Percentiles rank a stretch among this genome's conserved stretches.
Evolutionary conservation across 2,329 filamentous ascomycete genomes (phyloP).

Genomic region (Apiospora malaysiana): DNA sequence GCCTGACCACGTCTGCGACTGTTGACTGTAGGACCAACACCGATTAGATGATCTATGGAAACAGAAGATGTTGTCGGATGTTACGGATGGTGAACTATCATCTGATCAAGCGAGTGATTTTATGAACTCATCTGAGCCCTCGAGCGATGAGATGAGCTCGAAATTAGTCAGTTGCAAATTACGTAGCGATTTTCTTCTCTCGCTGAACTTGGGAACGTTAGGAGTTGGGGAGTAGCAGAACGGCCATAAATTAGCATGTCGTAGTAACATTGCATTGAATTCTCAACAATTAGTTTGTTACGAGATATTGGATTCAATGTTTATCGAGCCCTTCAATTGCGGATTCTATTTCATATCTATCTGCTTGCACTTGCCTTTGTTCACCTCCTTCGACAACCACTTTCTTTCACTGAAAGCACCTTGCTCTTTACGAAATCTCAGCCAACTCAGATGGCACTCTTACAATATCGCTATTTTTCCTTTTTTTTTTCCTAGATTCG

Average conservation of each 20-base stretch:
- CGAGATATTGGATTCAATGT: not conserved
- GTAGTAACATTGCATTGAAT: not conserved
- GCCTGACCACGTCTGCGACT: slow-evolving; percentile 27
- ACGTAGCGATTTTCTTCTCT: not conserved
- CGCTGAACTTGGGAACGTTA: not conserved
- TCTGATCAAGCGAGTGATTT: not conserved
- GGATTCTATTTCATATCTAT: not conserved
- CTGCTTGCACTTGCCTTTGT: not conserved
- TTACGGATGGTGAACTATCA: not conserved
- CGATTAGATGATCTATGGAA: not conserved
- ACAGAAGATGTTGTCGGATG: not conserved
- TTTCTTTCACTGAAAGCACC: too few relatives aligned
- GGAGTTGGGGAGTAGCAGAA: not conserved
- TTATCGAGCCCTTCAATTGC: not conserved
- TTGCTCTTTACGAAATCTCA: too few relatives aligned
- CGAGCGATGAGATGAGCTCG: not conserved
- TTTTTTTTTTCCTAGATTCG: too few relatives aligned
- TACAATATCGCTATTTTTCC: too few relatives aligned
- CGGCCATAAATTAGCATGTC: not conserved
- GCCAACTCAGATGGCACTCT: too few relatives aligned
- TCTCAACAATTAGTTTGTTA: not conserved
- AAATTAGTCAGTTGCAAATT: too few relatives aligned
- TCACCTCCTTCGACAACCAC: too few relatives aligned
- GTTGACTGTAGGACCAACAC: not conserved
- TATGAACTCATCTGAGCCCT: not conserved